Evolutionary conservation across 331 rosid species (phyloP), one percentile per base, ranked within the genome.

Genomic region (Saraca asoca): DNA sequence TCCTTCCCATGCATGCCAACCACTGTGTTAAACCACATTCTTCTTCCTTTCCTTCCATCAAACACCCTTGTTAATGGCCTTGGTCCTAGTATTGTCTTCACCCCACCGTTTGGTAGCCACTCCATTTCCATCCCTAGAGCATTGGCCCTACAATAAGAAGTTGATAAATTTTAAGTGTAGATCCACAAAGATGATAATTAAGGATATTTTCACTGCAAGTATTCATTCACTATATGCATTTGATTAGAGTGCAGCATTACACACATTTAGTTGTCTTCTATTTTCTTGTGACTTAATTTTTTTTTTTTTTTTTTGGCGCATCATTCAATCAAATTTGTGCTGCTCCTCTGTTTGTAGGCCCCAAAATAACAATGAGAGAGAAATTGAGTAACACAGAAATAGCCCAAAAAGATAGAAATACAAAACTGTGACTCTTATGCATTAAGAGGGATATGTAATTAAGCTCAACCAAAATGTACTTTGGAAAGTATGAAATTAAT

Each of bases 1-100:
- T 80, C 88, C 83, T 86, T 91, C 38, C 97, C 95, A 14, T 91
- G 77, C 97, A 86, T 91, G n/a, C 97, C 97, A 2, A 91, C 95
- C 1, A 86, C 3, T 1, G 89, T 84, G 81, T 91, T 91, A 13
- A 88, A 91, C 95, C 97, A 88, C 94, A 91, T 88, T 64, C 71
- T 63, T 75, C 97, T 84, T 62, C 84, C 95, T 69, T 82, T 86
- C 46, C 97, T 84, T 72, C 85, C 95, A 16, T 91, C 95, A 62
- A 88, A 91, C 72, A 82, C 91, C 77, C 58, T 88, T 2, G 96
- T 91, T 19, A 86, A 64, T n/a, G 48, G 9, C 51, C 89, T 76
- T 38, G 91, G 83, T 9, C 80, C 89, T 39, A 91, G 48, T 61
- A 71, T 69, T 7, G 95, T 83, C 81, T 81, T 86, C 68, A 77